These are phyloP conservation scores for Entomortierella beljakovae DNA, from an alignment of 192 early-diverging fungal genomes.

Conservation along the genomic window DNA sequence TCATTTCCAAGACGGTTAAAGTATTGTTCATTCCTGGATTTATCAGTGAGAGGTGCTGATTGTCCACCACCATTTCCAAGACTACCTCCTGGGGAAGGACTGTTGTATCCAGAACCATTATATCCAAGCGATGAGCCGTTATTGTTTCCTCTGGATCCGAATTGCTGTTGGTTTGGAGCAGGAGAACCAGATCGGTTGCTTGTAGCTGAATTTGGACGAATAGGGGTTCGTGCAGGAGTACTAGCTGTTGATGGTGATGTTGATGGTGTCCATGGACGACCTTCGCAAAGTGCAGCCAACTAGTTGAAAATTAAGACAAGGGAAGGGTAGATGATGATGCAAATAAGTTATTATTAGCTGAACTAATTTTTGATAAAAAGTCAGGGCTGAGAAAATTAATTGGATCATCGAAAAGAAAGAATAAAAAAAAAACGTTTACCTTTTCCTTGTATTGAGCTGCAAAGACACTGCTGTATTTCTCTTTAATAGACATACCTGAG, in stretches of 20 bases:
- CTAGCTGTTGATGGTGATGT: conserved; percentile 33
- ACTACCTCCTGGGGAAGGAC: conserved; percentile 34
- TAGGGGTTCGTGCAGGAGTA: conserved; percentile 31
- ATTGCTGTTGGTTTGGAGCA: conserved; percentile 29
- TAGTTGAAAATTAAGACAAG: no score
- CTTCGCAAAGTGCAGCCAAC: conserved; percentile 71
- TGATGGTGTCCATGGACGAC: conserved; percentile 66
- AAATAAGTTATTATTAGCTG: no score
- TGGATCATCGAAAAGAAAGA: no score
- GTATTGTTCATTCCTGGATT: conserved; percentile 82
- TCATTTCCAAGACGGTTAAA: conserved; percentile 73
- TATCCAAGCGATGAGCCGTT: conserved; percentile 21
- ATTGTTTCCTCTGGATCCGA: conserved; percentile 21
- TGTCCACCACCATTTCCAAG: conserved; percentile 22
- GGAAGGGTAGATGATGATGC: background rate
- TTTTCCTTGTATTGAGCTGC: conserved; percentile 91
- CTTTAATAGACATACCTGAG: conserved; percentile 78
- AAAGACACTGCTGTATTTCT: conserved; percentile 91
- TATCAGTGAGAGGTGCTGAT: conserved; percentile 52
- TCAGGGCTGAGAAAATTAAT: no score
- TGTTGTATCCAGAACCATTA: conserved; percentile 22
- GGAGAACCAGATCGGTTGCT: conserved; percentile 42
- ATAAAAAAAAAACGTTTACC: conserved; percentile 55
- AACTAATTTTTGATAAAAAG: no score
- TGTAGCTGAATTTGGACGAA: conserved; percentile 40